Evolutionary conservation across 495 filamentous ascomycete species (phyloP).

Genomic region (Xylaria scruposa): DNA sequence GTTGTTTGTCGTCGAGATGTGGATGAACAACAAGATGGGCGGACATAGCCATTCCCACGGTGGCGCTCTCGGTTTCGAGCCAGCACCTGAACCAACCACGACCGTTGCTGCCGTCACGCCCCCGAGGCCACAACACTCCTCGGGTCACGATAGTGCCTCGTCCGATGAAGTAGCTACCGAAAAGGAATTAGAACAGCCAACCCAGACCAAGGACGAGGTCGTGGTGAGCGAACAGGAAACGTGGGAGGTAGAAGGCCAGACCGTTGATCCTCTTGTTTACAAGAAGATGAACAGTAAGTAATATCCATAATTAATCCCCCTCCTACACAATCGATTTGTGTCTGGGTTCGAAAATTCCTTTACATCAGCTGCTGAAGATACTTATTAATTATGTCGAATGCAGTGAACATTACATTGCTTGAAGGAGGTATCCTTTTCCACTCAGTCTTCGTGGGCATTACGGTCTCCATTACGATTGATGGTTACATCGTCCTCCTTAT

Average conservation of each 20-base stretch:
- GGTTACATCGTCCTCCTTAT: constrained; percentile 71
- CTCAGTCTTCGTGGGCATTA: constrained; percentile 72
- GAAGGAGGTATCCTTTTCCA: constrained; percentile 67
- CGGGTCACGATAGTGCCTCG: constrained; percentile 41
- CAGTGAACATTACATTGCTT: constrained; percentile 60
- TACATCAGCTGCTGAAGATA: background rate
- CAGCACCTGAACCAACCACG: constrained; percentile 28
- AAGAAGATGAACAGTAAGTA: constrained; percentile 47
- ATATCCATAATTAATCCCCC: background rate
- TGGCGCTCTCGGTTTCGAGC: constrained; percentile 52
- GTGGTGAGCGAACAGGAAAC: constrained; percentile 38
- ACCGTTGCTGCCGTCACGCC: constrained; percentile 17
- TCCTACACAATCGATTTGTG: background rate
- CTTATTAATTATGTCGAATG: background rate
- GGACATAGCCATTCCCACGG: constrained; percentile 54
- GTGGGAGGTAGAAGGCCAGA: constrained; percentile 49
- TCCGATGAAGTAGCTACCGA: constrained; percentile 45
- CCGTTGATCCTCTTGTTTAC: constrained; percentile 52
- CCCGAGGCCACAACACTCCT: constrained; percentile 39
- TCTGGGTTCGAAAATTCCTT: background rate
- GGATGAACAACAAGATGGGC: constrained; percentile 56
- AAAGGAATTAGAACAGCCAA: constrained; percentile 43
- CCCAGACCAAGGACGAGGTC: constrained; percentile 27
- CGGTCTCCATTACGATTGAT: constrained; percentile 67
- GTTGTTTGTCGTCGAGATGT: constrained; percentile 65